Evolutionary conservation across 2,329 filamentous ascomycete species (phyloP), one percentile per base, ranked within the genome.

Genomic region (Sclerotinia minor): DNA sequence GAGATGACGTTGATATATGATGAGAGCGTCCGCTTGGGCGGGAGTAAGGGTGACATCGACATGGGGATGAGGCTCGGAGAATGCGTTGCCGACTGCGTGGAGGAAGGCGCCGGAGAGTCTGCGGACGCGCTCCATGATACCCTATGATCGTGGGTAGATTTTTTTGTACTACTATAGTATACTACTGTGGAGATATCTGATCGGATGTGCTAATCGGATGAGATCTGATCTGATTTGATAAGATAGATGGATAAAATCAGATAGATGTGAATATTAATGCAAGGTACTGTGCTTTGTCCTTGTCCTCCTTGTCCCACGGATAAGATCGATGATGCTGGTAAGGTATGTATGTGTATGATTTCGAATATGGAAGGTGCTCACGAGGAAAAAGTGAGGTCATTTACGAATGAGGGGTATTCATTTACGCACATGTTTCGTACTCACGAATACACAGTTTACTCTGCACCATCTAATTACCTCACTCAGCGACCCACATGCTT

Each of bases 21-120:
- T 58, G 55, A 74, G 69, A 29, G 53, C 41, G 38, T 74, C 71
- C 8, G 69, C 69, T 63, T 74, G 69, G 24, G 38, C 38, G 15
- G 71, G 65, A 9, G 49, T 60, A 15, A 73, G 69, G 44, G 73
- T 57, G 9, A 72, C 67, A 38, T 73, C 72, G 55, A 70, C 70
- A 45, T 71, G 68, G 47, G 60, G 60, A 21, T 67, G 69, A 47
- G 72, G 54, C 45, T 72, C 71, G 4, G 72, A 71, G 15, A 72
- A 24, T 29, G 67, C 61, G 60, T 72, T 73, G 49, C 54, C 68
- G 53, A 74, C 29, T 35, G 59, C 45, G 32, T 50, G 68, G 2
- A 72, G 45, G 41, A 71, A 69, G 49, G n/a, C 67, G 24, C 60
- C 72, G 69, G 71, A 72, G 65, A 72, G 70, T 24, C 53, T 71